These are phyloP conservation scores for Apiotrichum laibachii DNA, from an alignment of 1,284 basidiomycete species.

Conservation along the genomic window DNA sequence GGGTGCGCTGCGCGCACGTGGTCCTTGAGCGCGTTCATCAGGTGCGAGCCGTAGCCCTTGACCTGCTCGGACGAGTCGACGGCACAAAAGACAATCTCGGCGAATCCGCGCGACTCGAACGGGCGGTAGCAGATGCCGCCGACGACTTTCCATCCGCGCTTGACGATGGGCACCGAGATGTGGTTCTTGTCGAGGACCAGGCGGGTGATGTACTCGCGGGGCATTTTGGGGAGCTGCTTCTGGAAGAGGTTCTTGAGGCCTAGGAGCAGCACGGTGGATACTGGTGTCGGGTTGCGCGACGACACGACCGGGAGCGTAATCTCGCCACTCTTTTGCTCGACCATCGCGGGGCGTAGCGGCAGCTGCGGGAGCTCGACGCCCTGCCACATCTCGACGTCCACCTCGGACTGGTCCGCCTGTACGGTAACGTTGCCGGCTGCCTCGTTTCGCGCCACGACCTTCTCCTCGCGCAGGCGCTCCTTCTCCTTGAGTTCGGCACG, in stretches of 20 bases:
- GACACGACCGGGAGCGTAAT: constrained; percentile 84
- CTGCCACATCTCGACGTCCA: constrained; percentile 45
- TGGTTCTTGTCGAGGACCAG: constrained; percentile 93
- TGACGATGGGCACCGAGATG: constrained; percentile 89
- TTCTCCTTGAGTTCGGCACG: constrained; percentile 55
- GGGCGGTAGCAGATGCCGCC: constrained; percentile 97
- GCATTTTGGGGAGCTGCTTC: constrained; percentile 98
- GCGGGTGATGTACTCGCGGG: constrained; percentile 94
- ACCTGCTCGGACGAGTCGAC: constrained; percentile 96
- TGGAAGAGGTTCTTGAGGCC: constrained; percentile 96
- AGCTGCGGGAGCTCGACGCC: constrained; percentile 47
- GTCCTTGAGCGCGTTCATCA: constrained; percentile 99
- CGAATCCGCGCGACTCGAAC: constrained; percentile 90
- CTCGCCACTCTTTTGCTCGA: constrained; percentile 78
- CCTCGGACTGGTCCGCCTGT: constrained; percentile 13
- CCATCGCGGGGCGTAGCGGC: constrained; percentile 63
- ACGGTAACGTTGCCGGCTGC: constrained; percentile 48
- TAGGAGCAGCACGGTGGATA: constrained; percentile 79
- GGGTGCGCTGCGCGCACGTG: constrained; percentile 77
- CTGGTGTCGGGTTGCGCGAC: constrained; percentile 69
- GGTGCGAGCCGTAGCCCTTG: constrained; percentile 96
- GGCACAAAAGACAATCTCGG: constrained; percentile 98
- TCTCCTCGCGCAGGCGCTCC: constrained; percentile 67
- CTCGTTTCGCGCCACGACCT: constrained; percentile 72
- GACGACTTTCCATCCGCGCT: constrained; percentile 91